phyloP scores from a whole-genome alignment of 139 green algal genomes.

The Coelastrella sp. region DNA sequence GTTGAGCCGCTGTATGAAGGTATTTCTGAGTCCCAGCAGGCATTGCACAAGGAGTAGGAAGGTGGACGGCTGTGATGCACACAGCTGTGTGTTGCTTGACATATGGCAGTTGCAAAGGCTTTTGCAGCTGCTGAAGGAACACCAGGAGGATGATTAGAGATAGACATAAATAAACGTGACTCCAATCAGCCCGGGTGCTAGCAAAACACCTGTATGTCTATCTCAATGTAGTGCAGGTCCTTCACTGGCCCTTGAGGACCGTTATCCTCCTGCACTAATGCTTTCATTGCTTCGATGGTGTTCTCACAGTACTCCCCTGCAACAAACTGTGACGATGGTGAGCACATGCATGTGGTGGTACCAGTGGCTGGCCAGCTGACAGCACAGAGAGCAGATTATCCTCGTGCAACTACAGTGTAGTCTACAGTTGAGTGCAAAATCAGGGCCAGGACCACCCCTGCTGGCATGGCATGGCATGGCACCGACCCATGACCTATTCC shows the following conservation, averaged over 20 bases:
- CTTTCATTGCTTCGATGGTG: constrained; percentile 25
- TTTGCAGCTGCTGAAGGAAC: not conserved
- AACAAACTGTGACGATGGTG: not conserved
- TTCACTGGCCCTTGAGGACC: constrained; percentile 10
- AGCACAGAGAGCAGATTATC: not conserved
- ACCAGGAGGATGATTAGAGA: too few species aligned
- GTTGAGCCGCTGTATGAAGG: too few species aligned
- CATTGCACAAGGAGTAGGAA: too few species aligned
- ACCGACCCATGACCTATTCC: not conserved
- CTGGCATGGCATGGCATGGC: not conserved
- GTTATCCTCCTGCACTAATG: constrained; percentile 4
- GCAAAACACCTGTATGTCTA: constrained; percentile 3
- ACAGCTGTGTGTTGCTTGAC: too few species aligned
- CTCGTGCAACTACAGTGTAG: not conserved
- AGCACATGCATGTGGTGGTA: not conserved
- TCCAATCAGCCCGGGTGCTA: not conserved
- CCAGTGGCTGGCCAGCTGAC: not conserved
- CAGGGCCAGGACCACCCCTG: not conserved
- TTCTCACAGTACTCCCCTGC: constrained; percentile 20
- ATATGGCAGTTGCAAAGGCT: not conserved
- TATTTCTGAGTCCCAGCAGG: too few species aligned
- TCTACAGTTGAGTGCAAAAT: not conserved
- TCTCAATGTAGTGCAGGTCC: constrained; percentile 36
- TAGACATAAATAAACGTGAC: too few species aligned
- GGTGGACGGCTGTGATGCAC: too few species aligned